These are phyloP conservation scores for Penicillium coprophilum DNA, from an alignment of 495 filamentous ascomycete genomes.

Conservation along the genomic window DNA sequence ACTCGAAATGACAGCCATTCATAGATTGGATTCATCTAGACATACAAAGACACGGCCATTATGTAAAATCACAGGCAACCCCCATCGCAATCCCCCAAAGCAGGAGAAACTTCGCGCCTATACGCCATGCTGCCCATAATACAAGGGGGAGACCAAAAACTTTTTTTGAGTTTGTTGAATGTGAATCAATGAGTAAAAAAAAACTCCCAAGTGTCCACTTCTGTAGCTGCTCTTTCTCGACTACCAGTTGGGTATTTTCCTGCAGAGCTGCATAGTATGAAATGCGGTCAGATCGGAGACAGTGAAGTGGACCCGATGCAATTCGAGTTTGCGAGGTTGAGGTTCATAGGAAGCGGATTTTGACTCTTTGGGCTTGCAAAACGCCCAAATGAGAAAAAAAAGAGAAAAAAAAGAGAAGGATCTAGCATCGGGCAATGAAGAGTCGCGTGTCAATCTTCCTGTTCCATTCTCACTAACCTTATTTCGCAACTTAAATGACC, in stretches of 20 bases:
- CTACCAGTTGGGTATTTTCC: not conserved
- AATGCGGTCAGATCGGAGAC: not conserved
- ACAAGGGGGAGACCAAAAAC: constrained; percentile 33
- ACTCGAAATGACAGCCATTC: constrained; percentile 9
- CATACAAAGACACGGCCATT: constrained; percentile 21
- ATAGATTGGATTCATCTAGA: constrained; percentile 30
- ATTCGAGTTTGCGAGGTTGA: constrained; percentile 5
- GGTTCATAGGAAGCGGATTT: not conserved
- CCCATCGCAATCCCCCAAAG: constrained; percentile 29
- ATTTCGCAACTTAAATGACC: constrained; percentile 49
- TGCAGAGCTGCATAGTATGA: not conserved
- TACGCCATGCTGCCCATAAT: constrained; percentile 52
- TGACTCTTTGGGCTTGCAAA: not conserved
- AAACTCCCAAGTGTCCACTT: constrained; percentile 18
- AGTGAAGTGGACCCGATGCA: constrained; percentile 17
- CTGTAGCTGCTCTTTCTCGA: constrained; percentile 3
- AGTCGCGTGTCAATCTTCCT: not conserved
- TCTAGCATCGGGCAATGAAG: not conserved
- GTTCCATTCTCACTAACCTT: not conserved
- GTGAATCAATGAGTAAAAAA: constrained; percentile 15
- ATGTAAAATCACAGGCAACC: constrained; percentile 28
- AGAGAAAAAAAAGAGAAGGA: not conserved
- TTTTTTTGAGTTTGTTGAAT: constrained; percentile 30
- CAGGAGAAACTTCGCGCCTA: constrained; percentile 35
- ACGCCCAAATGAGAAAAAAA: not conserved